phyloP scores from a whole-genome alignment of 139 green algal genomes.

The Tetradesmus lagerheimii region DNA sequence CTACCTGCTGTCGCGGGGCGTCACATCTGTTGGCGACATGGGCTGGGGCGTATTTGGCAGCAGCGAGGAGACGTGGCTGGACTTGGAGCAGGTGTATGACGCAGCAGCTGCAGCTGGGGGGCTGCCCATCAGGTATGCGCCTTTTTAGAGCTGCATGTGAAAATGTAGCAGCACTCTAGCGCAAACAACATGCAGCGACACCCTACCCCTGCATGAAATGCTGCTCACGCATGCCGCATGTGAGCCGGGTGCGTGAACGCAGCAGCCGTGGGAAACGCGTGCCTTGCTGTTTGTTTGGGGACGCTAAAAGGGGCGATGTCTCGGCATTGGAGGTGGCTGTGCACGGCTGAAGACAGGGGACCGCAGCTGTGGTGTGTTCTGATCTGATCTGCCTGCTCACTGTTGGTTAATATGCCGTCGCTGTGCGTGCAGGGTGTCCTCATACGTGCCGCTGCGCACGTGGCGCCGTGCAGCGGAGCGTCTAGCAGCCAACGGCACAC shows the following conservation, averaged over 20 bases:
- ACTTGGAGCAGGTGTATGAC: slow-evolving; percentile 69
- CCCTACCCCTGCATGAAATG: no score
- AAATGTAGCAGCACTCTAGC: no score
- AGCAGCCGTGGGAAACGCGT: no score
- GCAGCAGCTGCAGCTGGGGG: slow-evolving; percentile 52
- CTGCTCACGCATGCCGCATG: no score
- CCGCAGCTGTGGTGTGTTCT: neutral
- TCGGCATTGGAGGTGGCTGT: no score
- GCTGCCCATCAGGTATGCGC: slow-evolving; percentile 53
- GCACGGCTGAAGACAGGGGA: no score
- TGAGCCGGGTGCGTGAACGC: no score
- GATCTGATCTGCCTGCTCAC: neutral
- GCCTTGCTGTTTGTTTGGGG: no score
- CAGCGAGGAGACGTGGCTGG: slow-evolving; percentile 52
- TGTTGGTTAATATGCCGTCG: neutral
- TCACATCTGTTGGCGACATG: slow-evolving; percentile 80
- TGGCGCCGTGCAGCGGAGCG: neutral
- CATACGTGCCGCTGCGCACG: neutral
- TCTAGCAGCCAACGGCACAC: slow-evolving; percentile 49
- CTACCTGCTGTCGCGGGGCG: slow-evolving; percentile 62
- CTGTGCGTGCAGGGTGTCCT: neutral
- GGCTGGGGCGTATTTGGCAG: slow-evolving; percentile 53
- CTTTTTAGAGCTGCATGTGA: neutral
- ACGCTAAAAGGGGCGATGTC: no score
- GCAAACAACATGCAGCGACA: no score